phyloP scores from a whole-genome alignment of 2,329 filamentous ascomycete species.

The Ophiostoma tasmaniense region DNA sequence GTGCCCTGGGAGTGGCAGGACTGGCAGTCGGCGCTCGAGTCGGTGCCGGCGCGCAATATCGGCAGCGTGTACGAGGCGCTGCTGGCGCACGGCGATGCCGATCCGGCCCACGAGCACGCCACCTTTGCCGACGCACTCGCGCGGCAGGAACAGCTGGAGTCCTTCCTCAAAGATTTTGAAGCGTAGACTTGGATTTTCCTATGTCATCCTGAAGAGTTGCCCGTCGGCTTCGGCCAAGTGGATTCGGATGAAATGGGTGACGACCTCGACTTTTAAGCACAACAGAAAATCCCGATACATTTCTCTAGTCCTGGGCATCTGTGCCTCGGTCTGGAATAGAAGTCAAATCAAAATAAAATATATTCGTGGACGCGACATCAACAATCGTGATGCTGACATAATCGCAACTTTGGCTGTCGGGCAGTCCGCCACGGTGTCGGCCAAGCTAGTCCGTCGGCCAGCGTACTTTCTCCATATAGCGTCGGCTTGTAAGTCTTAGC shows the following conservation, averaged over 20 bases:
- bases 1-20: slow-evolving; percentile 38
- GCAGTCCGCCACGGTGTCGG: neutral
- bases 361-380: neutral
- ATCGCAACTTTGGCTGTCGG: neutral
- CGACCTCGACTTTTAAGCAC: neutral
- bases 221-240: neutral
- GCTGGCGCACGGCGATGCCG: slow-evolving; percentile 29
- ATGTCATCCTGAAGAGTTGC: neutral
- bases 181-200: neutral
- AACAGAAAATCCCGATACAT: neutral
- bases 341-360: neutral
- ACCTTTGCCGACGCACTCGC: slow-evolving; percentile 36
- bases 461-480: neutral
- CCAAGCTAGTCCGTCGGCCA: slow-evolving; percentile 5
- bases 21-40: slow-evolving; percentile 30
- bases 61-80: slow-evolving; percentile 48
- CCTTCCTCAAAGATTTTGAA: slow-evolving; percentile 6
- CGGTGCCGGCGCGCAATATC: slow-evolving; percentile 39
- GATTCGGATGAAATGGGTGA: neutral
- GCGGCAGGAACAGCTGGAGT: slow-evolving; percentile 41
- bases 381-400: neutral
- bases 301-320: neutral
- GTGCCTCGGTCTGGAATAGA: neutral
- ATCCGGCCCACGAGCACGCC: slow-evolving; percentile 24
- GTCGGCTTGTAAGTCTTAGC: neutral